Evolutionary conservation across 257 asterid species (phyloP).

Genomic region (Salvia splendens): DNA sequence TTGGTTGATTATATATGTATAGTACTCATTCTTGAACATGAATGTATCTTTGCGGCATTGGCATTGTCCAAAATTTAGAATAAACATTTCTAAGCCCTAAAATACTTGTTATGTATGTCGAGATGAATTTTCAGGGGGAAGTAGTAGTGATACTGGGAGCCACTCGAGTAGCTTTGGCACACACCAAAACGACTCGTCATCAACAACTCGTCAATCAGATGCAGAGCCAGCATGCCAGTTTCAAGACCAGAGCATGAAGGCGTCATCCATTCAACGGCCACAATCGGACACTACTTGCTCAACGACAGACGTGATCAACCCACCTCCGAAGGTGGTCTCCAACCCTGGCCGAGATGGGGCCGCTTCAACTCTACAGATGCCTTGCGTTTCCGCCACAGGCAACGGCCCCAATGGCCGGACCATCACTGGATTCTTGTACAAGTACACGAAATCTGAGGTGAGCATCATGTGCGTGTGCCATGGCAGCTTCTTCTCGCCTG

Average conservation of each 20-base stretch:
- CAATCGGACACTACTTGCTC: not conserved
- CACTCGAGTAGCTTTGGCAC: slow-evolving; percentile 31
- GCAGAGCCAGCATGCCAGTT: no score
- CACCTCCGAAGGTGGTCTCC: not conserved
- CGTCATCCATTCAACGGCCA: not conserved
- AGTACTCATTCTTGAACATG: not conserved
- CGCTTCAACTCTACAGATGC: slow-evolving; percentile 29
- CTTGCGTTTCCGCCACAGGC: slow-evolving; percentile 63
- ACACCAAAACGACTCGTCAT: slow-evolving; percentile 5
- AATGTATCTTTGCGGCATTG: not conserved
- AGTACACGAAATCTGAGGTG: slow-evolving; percentile 52
- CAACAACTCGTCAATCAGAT: not conserved
- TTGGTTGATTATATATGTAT: not conserved
- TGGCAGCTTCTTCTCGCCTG: slow-evolving; percentile 55
- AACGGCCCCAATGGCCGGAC: slow-evolving; percentile 67
- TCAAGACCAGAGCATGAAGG: not conserved
- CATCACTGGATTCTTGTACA: slow-evolving; percentile 51
- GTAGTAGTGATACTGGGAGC: slow-evolving; percentile 39
- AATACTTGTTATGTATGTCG: no score
- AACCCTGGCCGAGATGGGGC: not conserved
- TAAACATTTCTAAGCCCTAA: not conserved
- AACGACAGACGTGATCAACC: not conserved
- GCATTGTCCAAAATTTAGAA: not conserved
- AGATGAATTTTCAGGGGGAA: slow-evolving; percentile 38
- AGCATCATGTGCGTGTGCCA: slow-evolving; percentile 67